Evolutionary conservation across 768 basidiomycete genomes (phyloP).

Genomic region (Dacryopinax primogenitus): DNA sequence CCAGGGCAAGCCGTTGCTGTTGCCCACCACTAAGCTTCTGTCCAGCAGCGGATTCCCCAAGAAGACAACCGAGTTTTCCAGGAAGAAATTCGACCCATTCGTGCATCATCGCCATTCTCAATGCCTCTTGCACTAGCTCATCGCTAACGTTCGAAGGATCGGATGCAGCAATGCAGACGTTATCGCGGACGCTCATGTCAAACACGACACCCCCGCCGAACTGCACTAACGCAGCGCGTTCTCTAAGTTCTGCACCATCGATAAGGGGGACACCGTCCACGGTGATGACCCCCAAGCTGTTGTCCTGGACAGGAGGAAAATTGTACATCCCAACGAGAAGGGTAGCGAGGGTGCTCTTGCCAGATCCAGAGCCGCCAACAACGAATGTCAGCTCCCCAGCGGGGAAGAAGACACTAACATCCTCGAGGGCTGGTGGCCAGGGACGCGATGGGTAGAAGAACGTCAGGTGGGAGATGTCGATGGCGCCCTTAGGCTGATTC

Average conservation of each 20-base stretch:
- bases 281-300: background rate
- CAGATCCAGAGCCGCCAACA: conserved; percentile 65
- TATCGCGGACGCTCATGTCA: conserved; percentile 68
- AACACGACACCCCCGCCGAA: conserved; percentile 68
- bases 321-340: conserved; percentile 62
- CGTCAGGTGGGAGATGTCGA: conserved; percentile 44
- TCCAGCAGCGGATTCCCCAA: conserved; percentile 62
- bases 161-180: conserved; percentile 54
- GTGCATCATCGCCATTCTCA: conserved; percentile 71
- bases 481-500: conserved; percentile 51
- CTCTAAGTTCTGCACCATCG: conserved; percentile 67
- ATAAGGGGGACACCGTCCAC: conserved; percentile 47
- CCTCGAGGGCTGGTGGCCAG: conserved; percentile 41
- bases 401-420: conserved; percentile 56
- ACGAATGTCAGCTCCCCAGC: conserved; percentile 64
- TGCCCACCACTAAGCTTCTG: conserved; percentile 71
- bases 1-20: conserved; percentile 78
- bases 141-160: conserved; percentile 37
- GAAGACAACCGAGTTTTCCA: conserved; percentile 70
- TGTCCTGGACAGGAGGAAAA: conserved; percentile 8
- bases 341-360: conserved; percentile 59
- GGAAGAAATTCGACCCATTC: conserved; percentile 78
- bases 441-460: conserved; percentile 68
- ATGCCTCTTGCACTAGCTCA: conserved; percentile 66
- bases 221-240: conserved; percentile 60